A percentile compares a stretch with the other conserved stretches of the same genome.
Evolutionary conservation across 805 yeast species (phyloP).

Genomic region (Sugiyamaella chiloensis): DNA sequence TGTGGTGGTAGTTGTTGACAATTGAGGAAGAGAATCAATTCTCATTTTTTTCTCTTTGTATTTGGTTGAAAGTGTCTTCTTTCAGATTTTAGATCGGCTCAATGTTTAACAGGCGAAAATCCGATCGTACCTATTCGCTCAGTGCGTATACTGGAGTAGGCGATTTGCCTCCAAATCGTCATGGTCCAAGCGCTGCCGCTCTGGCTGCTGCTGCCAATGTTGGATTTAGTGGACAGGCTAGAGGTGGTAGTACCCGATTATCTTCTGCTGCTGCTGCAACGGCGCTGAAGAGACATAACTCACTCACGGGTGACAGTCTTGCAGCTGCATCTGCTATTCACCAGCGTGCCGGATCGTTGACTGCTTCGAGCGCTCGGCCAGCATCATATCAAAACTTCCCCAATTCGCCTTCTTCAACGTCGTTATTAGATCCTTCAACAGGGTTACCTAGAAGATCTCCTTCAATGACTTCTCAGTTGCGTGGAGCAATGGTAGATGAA

Average conservation of each 20-base stretch:
- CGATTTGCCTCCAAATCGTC: slow-evolving; percentile 26
- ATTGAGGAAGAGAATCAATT: too few relatives aligned
- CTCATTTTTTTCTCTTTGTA: too few relatives aligned
- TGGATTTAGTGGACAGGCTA: slow-evolving; percentile 6
- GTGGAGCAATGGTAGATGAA: slow-evolving; percentile 11
- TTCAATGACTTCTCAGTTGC: slow-evolving; percentile 1
- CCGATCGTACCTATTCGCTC: slow-evolving; percentile 28
- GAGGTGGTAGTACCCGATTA: slow-evolving; percentile 8
- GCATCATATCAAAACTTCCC: background rate
- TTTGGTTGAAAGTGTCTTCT: too few relatives aligned
- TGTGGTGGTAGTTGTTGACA: too few relatives aligned
- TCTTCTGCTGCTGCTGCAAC: slow-evolving; percentile 37
- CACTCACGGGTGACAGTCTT: slow-evolving; percentile 15
- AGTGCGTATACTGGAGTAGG: slow-evolving; percentile 34
- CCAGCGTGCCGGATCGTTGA: slow-evolving; percentile 25
- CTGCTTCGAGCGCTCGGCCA: slow-evolving; percentile 2
- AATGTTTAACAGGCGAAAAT: slow-evolving; percentile 17
- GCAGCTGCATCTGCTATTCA: slow-evolving; percentile 13
- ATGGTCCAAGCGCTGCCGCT: slow-evolving; percentile 44
- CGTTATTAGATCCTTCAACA: slow-evolving; percentile 7
- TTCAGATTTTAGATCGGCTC: too few relatives aligned
- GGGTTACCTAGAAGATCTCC: slow-evolving; percentile 10
- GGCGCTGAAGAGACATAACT: slow-evolving; percentile 33
- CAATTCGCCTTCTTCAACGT: background rate
- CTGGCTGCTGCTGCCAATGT: slow-evolving; percentile 56